Percentiles rank a stretch among this genome's conserved stretches.
Evolutionary conservation across 768 basidiomycete genomes (phyloP).

Genomic region (Psilocybe subaeruginosa): DNA sequence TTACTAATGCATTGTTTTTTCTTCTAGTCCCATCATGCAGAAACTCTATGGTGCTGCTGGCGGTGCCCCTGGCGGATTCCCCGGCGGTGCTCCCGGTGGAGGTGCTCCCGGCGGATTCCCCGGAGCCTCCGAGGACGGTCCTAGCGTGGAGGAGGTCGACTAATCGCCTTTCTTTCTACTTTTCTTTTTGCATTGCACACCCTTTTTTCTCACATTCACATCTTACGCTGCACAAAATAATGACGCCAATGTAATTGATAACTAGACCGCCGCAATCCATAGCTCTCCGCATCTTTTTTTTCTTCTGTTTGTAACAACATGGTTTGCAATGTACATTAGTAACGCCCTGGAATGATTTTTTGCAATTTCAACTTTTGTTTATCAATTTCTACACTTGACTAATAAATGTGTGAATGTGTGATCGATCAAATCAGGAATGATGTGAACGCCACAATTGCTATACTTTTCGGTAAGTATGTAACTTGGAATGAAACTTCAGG

Average conservation of each 20-base stretch:
- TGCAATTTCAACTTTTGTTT: not conserved
- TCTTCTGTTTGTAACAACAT: not conserved
- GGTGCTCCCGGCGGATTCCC: slow-evolving; percentile 67
- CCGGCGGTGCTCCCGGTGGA: slow-evolving; percentile 56
- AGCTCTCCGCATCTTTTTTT: not conserved
- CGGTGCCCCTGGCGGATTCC: slow-evolving; percentile 52
- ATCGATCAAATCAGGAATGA: too few species aligned
- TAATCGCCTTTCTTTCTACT: slow-evolving; percentile 31
- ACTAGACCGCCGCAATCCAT: slow-evolving; percentile 1
- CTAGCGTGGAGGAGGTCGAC: slow-evolving; percentile 91
- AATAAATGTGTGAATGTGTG: too few species aligned
- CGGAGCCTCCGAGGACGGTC: slow-evolving; percentile 78
- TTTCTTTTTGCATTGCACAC: slow-evolving; percentile 13
- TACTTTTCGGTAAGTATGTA: too few species aligned
- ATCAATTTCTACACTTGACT: not conserved
- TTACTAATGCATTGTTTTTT: slow-evolving; percentile 10
- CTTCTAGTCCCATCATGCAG: slow-evolving; percentile 57
- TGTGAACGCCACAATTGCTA: too few species aligned
- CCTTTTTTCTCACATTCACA: slow-evolving; percentile 18
- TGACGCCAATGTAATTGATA: not conserved
- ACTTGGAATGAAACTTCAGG: too few species aligned
- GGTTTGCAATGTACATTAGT: not conserved
- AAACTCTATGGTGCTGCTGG: slow-evolving; percentile 78
- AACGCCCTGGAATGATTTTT: not conserved
- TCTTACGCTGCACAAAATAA: slow-evolving; percentile 3